Evolutionary conservation across 371 early-diverging fungal genomes (phyloP), one percentile per base, ranked within the genome.

Genomic region (Circinella minor): DNA sequence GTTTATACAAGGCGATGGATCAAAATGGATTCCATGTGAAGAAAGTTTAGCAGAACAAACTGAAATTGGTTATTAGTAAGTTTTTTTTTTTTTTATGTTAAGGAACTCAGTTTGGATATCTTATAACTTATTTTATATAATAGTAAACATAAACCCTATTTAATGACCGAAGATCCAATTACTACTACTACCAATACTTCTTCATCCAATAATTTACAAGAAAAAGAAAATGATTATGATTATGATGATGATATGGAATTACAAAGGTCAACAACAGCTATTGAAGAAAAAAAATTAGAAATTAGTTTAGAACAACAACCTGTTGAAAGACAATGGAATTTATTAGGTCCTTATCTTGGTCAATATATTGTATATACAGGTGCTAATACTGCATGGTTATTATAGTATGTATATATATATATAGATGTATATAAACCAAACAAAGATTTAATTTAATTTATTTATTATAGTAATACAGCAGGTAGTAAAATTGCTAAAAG

Each of bases 31-130:
- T 18, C 95, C 96, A 7, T 94, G 95, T 71, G 93, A 94, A 68
- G 93, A 90, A 69, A 92, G 91, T 57, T 78, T 96, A 43, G 75
- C 94, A 0, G 76, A 86, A 37, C 95, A 96, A 76, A 79, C 94
- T 59, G 96, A 96, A 82, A 82, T 89, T 63, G 95, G 96, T 17
- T 95, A 93, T 73, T 77, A 77, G 90, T 90, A 85, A 76, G 84
- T 62, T 43, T 27, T 2, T 27, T 27, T 27, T 27, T 27, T 0
- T 27, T 27, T 27, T 1, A 27, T 0, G 27, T n/a, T n/a, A n/a
- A n/a, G 27, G 27, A 27, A 27, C 2, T 2, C 27, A 27, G 2
- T 27, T 27, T 27, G 14, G 7, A 51, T 51, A 51, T 5, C n/a
- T n/a, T 11, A 11, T 47, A 47, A 47, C 3, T 37, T 54, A 18